Conservation (phyloP, 257 asterid genomes). For the Lantana camara region DNA sequence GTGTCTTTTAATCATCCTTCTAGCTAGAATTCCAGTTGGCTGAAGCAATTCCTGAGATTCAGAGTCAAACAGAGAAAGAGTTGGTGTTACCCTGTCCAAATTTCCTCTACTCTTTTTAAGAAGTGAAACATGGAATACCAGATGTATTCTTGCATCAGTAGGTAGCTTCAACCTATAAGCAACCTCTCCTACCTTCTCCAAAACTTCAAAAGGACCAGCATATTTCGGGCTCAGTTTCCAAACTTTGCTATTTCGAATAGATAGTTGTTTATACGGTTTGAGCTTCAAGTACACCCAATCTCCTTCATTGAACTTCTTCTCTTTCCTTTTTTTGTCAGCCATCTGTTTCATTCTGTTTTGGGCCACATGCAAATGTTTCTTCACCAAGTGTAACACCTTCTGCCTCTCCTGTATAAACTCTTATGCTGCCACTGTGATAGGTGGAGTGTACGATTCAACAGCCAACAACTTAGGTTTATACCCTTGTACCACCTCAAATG, state of each 20-base stretch:
- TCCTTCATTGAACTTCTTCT: no score
- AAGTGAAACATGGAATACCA: neutral
- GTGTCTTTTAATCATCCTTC: neutral
- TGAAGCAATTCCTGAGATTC: neutral
- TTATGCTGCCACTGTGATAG: no score
- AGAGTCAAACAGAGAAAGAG: neutral
- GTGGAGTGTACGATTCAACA: no score
- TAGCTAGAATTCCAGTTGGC: neutral
- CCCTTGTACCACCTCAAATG: no score
- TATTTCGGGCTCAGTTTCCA: neutral
- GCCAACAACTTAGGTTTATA: no score
- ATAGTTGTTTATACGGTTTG: neutral
- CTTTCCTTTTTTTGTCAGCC: no score
- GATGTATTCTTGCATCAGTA: neutral
- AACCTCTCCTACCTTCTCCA: neutral
- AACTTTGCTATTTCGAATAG: neutral
- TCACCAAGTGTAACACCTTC: no score
- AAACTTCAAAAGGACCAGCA: neutral
- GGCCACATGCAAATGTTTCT: no score
- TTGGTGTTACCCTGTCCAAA: neutral
- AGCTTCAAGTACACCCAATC: neutral
- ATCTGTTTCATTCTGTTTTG: no score
- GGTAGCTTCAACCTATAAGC: neutral
- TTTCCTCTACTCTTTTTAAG: neutral
- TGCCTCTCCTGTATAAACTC: no score